These are phyloP conservation scores for Malassezia restricta DNA, from an alignment of 1,284 basidiomycete genomes.

Conservation along the genomic window DNA sequence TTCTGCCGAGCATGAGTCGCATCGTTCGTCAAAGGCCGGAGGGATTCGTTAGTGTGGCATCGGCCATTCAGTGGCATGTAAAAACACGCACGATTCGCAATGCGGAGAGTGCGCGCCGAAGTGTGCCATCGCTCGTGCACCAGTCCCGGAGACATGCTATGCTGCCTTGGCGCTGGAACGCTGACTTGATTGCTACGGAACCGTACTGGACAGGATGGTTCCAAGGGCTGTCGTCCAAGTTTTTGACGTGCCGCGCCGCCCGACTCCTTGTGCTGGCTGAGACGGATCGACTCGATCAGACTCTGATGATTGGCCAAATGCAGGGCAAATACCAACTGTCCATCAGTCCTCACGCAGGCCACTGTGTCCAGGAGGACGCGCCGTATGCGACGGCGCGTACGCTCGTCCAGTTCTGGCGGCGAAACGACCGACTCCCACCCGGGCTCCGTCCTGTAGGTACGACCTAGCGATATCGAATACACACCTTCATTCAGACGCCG, in stretches of 20 bases:
- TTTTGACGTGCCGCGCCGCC: conserved; percentile 64
- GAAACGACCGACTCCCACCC: conserved; percentile 57
- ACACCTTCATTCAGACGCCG: not conserved
- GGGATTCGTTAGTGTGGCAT: conserved; percentile 67
- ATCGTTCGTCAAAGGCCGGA: conserved; percentile 74
- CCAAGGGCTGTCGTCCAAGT: conserved; percentile 62
- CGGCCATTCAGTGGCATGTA: conserved; percentile 89
- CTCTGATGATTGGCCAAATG: conserved; percentile 97
- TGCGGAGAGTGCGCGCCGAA: conserved; percentile 35
- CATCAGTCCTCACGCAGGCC: conserved; percentile 74
- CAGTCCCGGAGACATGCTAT: not conserved
- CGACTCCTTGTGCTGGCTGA: conserved; percentile 80
- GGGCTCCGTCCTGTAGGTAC: conserved; percentile 27
- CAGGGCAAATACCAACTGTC: conserved; percentile 79
- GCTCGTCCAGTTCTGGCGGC: conserved; percentile 74
- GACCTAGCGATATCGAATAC: not conserved
- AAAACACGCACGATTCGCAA: conserved; percentile 38
- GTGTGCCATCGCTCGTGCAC: conserved; percentile 32
- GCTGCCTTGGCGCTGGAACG: conserved; percentile 57
- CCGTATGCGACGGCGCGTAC: conserved; percentile 56
- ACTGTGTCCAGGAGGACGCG: conserved; percentile 68
- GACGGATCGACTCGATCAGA: conserved; percentile 77
- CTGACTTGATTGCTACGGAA: conserved; percentile 68
- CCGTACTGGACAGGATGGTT: conserved; percentile 95
- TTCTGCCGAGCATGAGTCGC: conserved; percentile 75